Evolutionary conservation across 2,329 filamentous ascomycete species (phyloP).

Genomic region (Domatiomyces globalis): DNA sequence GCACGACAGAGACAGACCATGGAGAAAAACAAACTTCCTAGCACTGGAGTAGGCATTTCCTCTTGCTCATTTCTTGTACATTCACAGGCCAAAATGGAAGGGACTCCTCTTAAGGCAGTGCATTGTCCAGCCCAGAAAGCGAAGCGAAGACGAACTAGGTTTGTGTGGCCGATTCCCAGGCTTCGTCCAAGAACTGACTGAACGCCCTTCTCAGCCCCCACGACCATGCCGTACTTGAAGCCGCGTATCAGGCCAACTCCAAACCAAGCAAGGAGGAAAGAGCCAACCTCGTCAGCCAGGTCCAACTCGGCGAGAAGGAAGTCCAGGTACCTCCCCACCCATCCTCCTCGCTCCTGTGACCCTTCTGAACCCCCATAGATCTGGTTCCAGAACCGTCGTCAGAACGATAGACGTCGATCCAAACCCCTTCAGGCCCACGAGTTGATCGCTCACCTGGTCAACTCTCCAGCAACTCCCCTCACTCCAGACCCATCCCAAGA

Average conservation of each 20-base stretch:
- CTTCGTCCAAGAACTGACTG: constrained; percentile 1
- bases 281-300: constrained; percentile 67
- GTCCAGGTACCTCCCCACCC: constrained; percentile 59
- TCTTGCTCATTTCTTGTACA: background rate
- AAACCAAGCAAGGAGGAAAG: constrained; percentile 87
- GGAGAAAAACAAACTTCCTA: background rate
- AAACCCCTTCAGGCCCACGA: constrained; percentile 69
- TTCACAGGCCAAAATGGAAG: background rate
- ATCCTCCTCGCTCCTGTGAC: background rate
- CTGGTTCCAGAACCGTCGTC: constrained; percentile 92
- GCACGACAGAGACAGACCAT: background rate
- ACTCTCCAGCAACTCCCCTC: background rate
- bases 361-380: constrained; percentile 44
- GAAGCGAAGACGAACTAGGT: constrained; percentile 17
- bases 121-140: constrained; percentile 3
- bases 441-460: constrained; percentile 35
- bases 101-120: background rate
- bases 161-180: background rate
- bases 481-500: constrained; percentile 3
- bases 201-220: constrained; percentile 46
- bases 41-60: background rate
- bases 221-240: constrained; percentile 78
- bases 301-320: constrained; percentile 86
- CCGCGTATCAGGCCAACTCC: constrained; percentile 68
- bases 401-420: constrained; percentile 82